A percentile compares a stretch with the other conserved stretches of the same genome.
Evolutionary conservation across 257 asterid genomes (phyloP).

Genomic region (Fraxinus pennsylvanica): DNA sequence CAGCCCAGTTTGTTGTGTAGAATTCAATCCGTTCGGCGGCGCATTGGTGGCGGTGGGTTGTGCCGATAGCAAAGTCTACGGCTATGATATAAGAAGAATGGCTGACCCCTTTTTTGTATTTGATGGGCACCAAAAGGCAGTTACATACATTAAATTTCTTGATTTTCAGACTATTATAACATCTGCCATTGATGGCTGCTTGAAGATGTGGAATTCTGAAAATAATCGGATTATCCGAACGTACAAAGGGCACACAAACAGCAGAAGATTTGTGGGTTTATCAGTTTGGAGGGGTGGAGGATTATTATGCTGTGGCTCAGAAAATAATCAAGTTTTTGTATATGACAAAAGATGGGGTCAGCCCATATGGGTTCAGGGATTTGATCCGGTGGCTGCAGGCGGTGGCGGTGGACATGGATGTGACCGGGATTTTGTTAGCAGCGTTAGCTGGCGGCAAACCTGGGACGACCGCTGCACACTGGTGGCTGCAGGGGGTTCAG

Average conservation of each 20-base stretch:
- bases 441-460: conserved; percentile 81
- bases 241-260: conserved; percentile 71
- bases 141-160: conserved; percentile 57
- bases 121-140: conserved; percentile 71
- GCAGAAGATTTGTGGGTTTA: conserved; percentile 72
- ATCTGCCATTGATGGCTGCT: conserved; percentile 65
- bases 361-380: conserved; percentile 71
- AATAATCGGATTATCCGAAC: conserved; percentile 43
- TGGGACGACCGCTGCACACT: conserved; percentile 67
- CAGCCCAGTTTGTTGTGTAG: conserved; percentile 79
- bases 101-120: conserved; percentile 52
- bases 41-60: conserved; percentile 59
- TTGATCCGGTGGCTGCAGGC: conserved; percentile 29
- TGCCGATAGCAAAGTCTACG: conserved; percentile 63
- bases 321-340: conserved; percentile 66
- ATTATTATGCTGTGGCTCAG: conserved; percentile 82
- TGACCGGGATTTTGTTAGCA: conserved; percentile 54
- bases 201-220: conserved; percentile 68
- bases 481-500: conserved; percentile 75
- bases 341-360: conserved; percentile 84
- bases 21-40: conserved; percentile 69
- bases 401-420: background rate
- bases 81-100: conserved; percentile 59
- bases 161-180: conserved; percentile 55
- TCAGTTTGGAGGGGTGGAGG: conserved; percentile 83